Base-by-base conservation (phyloP, 1,284 basidiomycete species). In the Heliocybe sulcata region DNA sequence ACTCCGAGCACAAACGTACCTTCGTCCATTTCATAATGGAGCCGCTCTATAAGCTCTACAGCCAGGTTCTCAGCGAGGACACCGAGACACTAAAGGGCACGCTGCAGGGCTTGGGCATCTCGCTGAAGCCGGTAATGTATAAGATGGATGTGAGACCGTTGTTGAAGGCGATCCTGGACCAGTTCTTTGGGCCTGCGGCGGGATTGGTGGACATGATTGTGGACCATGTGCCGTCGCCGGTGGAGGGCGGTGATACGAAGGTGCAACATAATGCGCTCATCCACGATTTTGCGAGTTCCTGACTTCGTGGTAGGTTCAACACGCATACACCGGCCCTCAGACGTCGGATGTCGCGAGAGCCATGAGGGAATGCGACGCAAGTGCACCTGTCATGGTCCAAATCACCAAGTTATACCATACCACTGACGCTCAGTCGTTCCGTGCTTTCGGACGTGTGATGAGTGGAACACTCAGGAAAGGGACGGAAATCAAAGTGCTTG, bases 1-100 rank as follows among this genome's bases (percentile, higher is more conserved):
- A 95, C 61, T 84, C 91, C 0, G 92, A 94, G 65, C 79, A 85
- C 33, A 83, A 83, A 58, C 83, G 97, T 35, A 87, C 90, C 42
- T 99, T 99, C 66, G 92, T 98, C 31, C 91, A 98, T 66, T 99
- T 99, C 71, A 88, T 99, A 63, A 77, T 99, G 60, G 94, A 96
- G 60, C 97, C 97, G 11, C 71, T 99, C 51, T 99, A 99, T 79
- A 99, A 99, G 75, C 80, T 99, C 33, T 99, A 99, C 72, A 94
- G 90, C 57, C 80, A 93, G 68, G 97, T 98, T 1, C 73, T 99
- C 52, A 95, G 94, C 61, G 90, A 94, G 67, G 93, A 98, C 63
- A 89, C 90, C 0, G 91, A 90, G 10, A 78, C 80, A 35, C 79
- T 99, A 50, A 89, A 87, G 66, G 79, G 77, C 54, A 98, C 95